These are phyloP conservation scores for Myxozyma udenii DNA, from an alignment of 805 yeast species.

Conservation along the genomic window DNA sequence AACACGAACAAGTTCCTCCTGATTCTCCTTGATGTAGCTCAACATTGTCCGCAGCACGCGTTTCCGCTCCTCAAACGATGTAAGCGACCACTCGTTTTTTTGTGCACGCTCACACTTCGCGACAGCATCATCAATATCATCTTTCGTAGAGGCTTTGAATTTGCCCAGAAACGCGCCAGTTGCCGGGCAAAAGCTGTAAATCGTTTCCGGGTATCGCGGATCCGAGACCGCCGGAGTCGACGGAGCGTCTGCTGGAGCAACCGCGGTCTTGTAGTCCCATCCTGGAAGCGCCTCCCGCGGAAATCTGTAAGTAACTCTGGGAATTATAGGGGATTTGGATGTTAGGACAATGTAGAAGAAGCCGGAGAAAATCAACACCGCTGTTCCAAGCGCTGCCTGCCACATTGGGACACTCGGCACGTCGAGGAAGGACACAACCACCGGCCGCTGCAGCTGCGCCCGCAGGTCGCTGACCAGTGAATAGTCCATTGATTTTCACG, in stretches of 20 bases:
- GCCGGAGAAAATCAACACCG: not conserved
- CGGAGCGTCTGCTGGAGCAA: not conserved
- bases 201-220: constrained; percentile 38
- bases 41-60: constrained; percentile 67
- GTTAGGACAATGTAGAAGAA: not conserved
- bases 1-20: constrained; percentile 79
- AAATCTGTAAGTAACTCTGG: constrained; percentile 11
- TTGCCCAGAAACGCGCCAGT: constrained; percentile 86
- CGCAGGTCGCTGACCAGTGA: too few species aligned
- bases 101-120: constrained; percentile 56
- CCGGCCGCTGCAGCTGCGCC: not conserved
- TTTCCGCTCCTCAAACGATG: constrained; percentile 64
- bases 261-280: constrained; percentile 4
- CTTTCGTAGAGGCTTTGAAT: constrained; percentile 58
- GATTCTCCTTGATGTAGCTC: constrained; percentile 72
- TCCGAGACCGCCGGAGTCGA: constrained; percentile 1
- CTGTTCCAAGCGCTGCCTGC: not conserved
- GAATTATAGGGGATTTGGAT: not conserved
- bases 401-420: not conserved
- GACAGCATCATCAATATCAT: constrained; percentile 69
- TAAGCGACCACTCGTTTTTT: constrained; percentile 44
- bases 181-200: constrained; percentile 92
- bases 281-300: constrained; percentile 19
- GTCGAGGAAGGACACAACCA: not conserved
- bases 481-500: too few species aligned